Evolutionary conservation across 1,284 basidiomycete species (phyloP), one percentile per base, ranked within the genome.

Genomic region (Porphyrellus sp.): DNA sequence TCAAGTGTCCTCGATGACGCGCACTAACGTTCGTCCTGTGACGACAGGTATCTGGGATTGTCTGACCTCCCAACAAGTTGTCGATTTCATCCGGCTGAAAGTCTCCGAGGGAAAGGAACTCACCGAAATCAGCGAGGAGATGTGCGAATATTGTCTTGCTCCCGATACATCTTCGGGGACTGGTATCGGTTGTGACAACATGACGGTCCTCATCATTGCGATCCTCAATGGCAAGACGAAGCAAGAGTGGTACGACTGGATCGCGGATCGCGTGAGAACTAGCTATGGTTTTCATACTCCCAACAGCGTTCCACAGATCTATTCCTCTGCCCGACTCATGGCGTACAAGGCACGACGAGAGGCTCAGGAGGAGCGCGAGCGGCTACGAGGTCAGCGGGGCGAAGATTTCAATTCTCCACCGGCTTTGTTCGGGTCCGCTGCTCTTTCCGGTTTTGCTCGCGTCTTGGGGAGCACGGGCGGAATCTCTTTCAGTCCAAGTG

Each of bases 131-230:
- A 86, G 88, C 64, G 93, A 98, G 70, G 82, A 86, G 62, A 84
- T 98, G 63, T 97, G 97, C 74, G 90, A 94, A 59, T 86, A 89
- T 59, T 99, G 97, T 69, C 80, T 98, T 42, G 95, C 97, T 12
- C 94, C 95, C 1, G 93, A 98, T 69, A 91, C 92, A 3, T 89
- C 91, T 42, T 90, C 91, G 37, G 93, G 92, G 40, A 82, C 82
- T 39, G 96, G 97, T 16, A 91, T 98, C 56, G 97, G 97, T 21
- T 98, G 95, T 69, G 97, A 99, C 76, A 99, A 99, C 76, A 99
- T 99, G 97, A 99, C 97, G 0, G 79, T 97, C 50, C 82, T 98
- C 60, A 82, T 99, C 53, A 83, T 99, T 44, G 97, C 93, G 5
- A 70, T 99, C 45, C 80, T 97, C 28, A 80, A 90, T 58, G 95